These are phyloP conservation scores for Nadsonia starkeyi-henricii DNA, from an alignment of 1,139 yeast species.

Conservation along the genomic window DNA sequence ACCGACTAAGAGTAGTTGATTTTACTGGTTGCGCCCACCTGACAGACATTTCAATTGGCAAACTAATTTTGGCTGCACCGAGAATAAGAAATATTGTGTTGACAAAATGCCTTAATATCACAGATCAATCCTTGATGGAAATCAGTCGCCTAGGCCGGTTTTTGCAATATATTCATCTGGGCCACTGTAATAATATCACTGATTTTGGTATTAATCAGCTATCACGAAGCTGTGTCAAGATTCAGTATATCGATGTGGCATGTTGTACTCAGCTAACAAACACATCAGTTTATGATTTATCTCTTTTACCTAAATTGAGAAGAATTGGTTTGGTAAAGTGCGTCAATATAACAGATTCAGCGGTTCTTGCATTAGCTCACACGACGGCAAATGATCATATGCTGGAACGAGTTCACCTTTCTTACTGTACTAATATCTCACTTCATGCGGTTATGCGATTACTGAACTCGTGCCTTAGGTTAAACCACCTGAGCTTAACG, in stretches of 20 bases:
- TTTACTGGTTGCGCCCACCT: slow-evolving; percentile 74
- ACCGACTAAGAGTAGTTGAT: slow-evolving; percentile 62
- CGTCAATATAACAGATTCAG: slow-evolving; percentile 73
- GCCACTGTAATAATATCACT: slow-evolving; percentile 85
- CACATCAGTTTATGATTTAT: slow-evolving; percentile 63
- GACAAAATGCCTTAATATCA: slow-evolving; percentile 78
- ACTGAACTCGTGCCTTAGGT: slow-evolving; percentile 66
- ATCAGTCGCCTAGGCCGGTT: slow-evolving; percentile 64
- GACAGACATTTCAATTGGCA: slow-evolving; percentile 66
- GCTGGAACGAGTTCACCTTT: slow-evolving; percentile 85
- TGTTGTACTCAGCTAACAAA: slow-evolving; percentile 87
- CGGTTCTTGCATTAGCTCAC: slow-evolving; percentile 64
- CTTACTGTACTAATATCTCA: slow-evolving; percentile 76
- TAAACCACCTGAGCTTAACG: slow-evolving; percentile 84
- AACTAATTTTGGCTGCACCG: slow-evolving; percentile 66
- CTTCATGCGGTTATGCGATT: slow-evolving; percentile 31
- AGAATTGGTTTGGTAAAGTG: slow-evolving; percentile 93
- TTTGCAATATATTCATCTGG: slow-evolving; percentile 81
- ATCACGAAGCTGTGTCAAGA: slow-evolving; percentile 66
- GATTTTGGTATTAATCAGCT: slow-evolving; percentile 73
- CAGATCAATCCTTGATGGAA: slow-evolving; percentile 68
- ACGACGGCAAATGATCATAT: slow-evolving; percentile 49
- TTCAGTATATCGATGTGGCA: slow-evolving; percentile 89
- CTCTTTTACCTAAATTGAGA: slow-evolving; percentile 65
- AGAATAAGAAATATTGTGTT: slow-evolving; percentile 74